A percentile compares a stretch with the other conserved stretches of the same genome.
phyloP scores from a whole-genome alignment of 805 yeast species.

The Candida maesae region DNA sequence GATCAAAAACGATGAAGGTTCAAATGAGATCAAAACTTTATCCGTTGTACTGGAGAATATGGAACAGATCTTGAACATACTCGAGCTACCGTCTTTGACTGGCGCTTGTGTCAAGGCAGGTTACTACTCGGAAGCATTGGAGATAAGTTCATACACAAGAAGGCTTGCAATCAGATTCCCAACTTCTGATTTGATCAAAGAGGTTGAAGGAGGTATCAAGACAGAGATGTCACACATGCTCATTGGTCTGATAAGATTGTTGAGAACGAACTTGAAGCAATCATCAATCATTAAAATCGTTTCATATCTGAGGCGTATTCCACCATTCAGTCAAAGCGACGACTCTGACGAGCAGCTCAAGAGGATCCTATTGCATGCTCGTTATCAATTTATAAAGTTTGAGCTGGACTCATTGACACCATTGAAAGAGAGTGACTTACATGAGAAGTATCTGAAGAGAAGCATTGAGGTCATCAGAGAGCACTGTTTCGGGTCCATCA shows the following conservation, averaged over 20 bases:
- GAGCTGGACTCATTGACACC: constrained; percentile 60
- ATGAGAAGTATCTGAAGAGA: constrained; percentile 66
- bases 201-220: constrained; percentile 49
- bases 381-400: constrained; percentile 60
- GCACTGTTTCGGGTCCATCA: constrained; percentile 68
- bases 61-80: constrained; percentile 68
- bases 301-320: constrained; percentile 68
- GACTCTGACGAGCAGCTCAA: constrained; percentile 37
- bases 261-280: constrained; percentile 74
- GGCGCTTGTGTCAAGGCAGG: constrained; percentile 83
- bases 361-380: constrained; percentile 59
- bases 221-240: constrained; percentile 63
- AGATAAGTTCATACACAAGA: constrained; percentile 70
- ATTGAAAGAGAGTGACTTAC: constrained; percentile 45
- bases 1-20: constrained; percentile 6
- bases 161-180: constrained; percentile 71
- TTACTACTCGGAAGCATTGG: constrained; percentile 85
- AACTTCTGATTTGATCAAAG: constrained; percentile 45
- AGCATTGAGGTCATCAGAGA: constrained; percentile 84
- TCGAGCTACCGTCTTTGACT: constrained; percentile 81
- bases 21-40: constrained; percentile 22
- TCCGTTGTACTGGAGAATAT: constrained; percentile 53
- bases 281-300: constrained; percentile 76
- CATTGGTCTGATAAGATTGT: constrained; percentile 59
- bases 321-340: constrained; percentile 38